Conservation (phyloP, 805 yeast species). For the Candida endomychidarum region DNA sequence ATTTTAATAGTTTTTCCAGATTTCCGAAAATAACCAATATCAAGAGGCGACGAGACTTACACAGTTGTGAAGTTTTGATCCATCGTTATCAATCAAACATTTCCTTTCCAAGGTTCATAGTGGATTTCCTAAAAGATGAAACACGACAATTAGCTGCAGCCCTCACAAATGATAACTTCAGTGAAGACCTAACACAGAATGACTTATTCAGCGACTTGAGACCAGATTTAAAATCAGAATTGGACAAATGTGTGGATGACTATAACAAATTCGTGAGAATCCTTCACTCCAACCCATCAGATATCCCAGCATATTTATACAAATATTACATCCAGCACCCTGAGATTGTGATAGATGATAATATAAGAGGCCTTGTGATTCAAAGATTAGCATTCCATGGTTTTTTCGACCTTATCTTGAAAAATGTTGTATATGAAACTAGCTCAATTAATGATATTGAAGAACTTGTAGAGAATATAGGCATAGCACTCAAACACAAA, state of each 20-base stretch:
- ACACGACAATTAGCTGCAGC: slow-evolving; percentile 10
- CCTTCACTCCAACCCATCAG: slow-evolving; percentile 31
- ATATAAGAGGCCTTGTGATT: slow-evolving; percentile 23
- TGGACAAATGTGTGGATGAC: slow-evolving; percentile 27
- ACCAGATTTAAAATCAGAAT: slow-evolving; percentile 18
- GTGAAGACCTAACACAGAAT: neutral
- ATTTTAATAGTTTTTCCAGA: neutral
- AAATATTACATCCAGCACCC: slow-evolving; percentile 18
- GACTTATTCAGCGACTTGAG: slow-evolving; percentile 9
- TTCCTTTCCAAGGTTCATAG: slow-evolving; percentile 6
- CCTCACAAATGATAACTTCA: slow-evolving; percentile 2
- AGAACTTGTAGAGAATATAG: slow-evolving; percentile 31
- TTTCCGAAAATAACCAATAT: neutral
- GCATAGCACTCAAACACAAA: slow-evolving; percentile 18
- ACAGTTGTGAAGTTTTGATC: neutral
- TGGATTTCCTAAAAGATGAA: slow-evolving; percentile 14
- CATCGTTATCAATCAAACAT: neutral
- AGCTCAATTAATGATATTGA: slow-evolving; percentile 37
- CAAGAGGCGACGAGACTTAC: slow-evolving; percentile 2
- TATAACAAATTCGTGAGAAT: slow-evolving; percentile 29
- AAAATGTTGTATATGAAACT: slow-evolving; percentile 23
- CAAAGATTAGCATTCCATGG: slow-evolving; percentile 31
- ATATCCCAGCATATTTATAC: slow-evolving; percentile 30
- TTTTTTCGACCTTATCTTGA: slow-evolving; percentile 32
- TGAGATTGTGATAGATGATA: slow-evolving; percentile 20